Conservation (phyloP, 192 early-diverging fungal species). For the Coemansia brasiliensis region DNA sequence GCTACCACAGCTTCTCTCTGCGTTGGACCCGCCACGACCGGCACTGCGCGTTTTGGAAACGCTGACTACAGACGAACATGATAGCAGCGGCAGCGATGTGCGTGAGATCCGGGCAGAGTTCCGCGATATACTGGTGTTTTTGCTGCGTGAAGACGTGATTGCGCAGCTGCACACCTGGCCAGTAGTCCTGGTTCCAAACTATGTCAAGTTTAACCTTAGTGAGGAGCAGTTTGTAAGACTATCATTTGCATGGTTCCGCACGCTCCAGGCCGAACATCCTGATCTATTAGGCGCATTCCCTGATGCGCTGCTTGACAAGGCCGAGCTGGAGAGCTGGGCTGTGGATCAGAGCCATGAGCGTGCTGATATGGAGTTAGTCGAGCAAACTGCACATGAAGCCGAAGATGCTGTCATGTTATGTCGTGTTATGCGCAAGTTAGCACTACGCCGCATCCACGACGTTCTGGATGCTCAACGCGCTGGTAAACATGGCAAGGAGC, state of each 20-base stretch:
- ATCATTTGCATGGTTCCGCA: slow-evolving; percentile 45
- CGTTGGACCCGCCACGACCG: slow-evolving; percentile 44
- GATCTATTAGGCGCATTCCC: slow-evolving; percentile 49
- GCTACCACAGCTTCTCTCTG: slow-evolving; percentile 37
- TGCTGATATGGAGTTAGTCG: slow-evolving; percentile 19
- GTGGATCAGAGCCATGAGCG: slow-evolving; percentile 31
- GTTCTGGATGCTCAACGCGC: slow-evolving; percentile 14
- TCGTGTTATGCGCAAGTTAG: slow-evolving; percentile 47
- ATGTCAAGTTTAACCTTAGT: slow-evolving; percentile 53
- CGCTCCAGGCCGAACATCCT: slow-evolving; percentile 43
- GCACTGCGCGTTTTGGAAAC: slow-evolving; percentile 29
- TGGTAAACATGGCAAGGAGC: slow-evolving; percentile 42
- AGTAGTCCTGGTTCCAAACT: slow-evolving; percentile 61
- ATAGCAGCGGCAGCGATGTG: slow-evolving; percentile 1
- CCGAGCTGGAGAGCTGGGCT: slow-evolving; percentile 36
- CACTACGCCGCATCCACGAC: slow-evolving; percentile 37
- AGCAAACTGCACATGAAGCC: slow-evolving; percentile 25
- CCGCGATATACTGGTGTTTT: slow-evolving; percentile 78
- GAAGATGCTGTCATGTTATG: slow-evolving; percentile 39
- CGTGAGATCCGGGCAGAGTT: slow-evolving; percentile 66
- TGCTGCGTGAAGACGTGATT: slow-evolving; percentile 75
- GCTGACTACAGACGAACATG: slow-evolving; percentile 13
- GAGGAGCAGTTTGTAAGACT: slow-evolving; percentile 48
- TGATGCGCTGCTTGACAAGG: slow-evolving; percentile 33
- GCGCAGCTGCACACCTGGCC: slow-evolving; percentile 84